Evolutionary conservation across 768 basidiomycete genomes (phyloP), one percentile per base, ranked within the genome.

Genomic region (Ephemerocybe angulata): DNA sequence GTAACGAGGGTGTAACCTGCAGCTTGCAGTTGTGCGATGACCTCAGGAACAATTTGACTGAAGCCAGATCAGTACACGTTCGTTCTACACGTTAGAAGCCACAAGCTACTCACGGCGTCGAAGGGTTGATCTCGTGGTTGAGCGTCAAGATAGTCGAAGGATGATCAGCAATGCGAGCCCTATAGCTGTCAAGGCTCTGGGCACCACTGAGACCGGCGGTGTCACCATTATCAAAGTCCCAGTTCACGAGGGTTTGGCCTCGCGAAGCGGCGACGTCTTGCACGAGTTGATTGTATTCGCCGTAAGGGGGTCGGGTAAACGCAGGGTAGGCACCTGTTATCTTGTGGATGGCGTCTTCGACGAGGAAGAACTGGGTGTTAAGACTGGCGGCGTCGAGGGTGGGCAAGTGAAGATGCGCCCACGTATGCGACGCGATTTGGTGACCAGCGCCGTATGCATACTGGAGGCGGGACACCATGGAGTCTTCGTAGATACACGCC

Each of bases 371-470:
- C 13, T n/a, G 19, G n/a, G 50, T 33, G 37, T 10, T 17, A 35
- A 31, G 25, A 40, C 38, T 17, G 13, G 35, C 35, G n/a, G 3
- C 12, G 35, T n/a, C 35, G 35, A 15, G 33, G 25, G n/a, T 35
- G 17, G 8, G 8, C 33, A 35, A 17, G 17, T 35, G 33, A 8
- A 8, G 8, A 22, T 53, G 52, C 10, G 11, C 38, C 78, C 78
- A 80, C 22, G 77, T 78, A 59, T 80, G 78, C 21, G 77, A 77
- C 4, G 66, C 76, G 42, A 79, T 60, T 60, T 75, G 71, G 55
- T 78, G 76, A 4, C 78, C 78, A 19, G 66, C 62, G n/a, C 65
- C 61, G 55, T 71, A 73, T 1, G 69, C 73, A 53, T 74, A 70
- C 54, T 69, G 70, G 47, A 74, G 50, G 33, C 64, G 53, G 37